Evolutionary conservation across 1,139 yeast genomes (phyloP).

Genomic region (Zygotorulaspora mrakii): DNA sequence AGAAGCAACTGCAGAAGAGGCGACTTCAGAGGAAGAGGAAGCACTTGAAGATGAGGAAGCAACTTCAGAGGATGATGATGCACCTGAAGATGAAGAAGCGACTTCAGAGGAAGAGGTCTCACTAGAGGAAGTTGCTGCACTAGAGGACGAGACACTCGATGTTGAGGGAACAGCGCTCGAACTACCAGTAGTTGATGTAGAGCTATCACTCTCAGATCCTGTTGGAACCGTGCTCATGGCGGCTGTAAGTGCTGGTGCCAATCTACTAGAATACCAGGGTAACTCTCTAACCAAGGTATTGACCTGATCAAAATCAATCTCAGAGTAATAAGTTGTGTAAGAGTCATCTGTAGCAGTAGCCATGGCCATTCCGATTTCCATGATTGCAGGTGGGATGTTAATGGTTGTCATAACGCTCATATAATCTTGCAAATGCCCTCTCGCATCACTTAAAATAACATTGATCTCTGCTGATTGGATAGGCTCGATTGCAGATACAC

Average conservation of each 20-base stretch:
- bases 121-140: slow-evolving; percentile 40
- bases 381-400: slow-evolving; percentile 22
- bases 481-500: slow-evolving; percentile 12
- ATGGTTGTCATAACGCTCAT: slow-evolving; percentile 16
- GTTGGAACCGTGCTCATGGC: slow-evolving; percentile 32
- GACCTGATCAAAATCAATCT: slow-evolving; percentile 32
- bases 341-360: slow-evolving; percentile 38
- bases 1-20: slow-evolving; percentile 37
- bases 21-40: slow-evolving; percentile 34
- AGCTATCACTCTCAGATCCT: slow-evolving; percentile 2
- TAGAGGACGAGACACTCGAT: slow-evolving; percentile 62
- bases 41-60: slow-evolving; percentile 40
- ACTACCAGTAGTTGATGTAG: slow-evolving; percentile 19
- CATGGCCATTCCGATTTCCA: slow-evolving; percentile 21
- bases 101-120: slow-evolving; percentile 1
- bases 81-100: slow-evolving; percentile 43
- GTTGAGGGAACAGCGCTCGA: slow-evolving; percentile 45
- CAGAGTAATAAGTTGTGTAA: slow-evolving; percentile 39
- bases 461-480: slow-evolving; percentile 13
- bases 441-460: slow-evolving; percentile 15
- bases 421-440: slow-evolving; percentile 10
- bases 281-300: slow-evolving; percentile 40
- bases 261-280: slow-evolving; percentile 46
- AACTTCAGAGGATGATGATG: slow-evolving; percentile 36
- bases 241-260: slow-evolving; percentile 27